phyloP scores from a whole-genome alignment of 257 asterid genomes.

The Agastache rugosa region DNA sequence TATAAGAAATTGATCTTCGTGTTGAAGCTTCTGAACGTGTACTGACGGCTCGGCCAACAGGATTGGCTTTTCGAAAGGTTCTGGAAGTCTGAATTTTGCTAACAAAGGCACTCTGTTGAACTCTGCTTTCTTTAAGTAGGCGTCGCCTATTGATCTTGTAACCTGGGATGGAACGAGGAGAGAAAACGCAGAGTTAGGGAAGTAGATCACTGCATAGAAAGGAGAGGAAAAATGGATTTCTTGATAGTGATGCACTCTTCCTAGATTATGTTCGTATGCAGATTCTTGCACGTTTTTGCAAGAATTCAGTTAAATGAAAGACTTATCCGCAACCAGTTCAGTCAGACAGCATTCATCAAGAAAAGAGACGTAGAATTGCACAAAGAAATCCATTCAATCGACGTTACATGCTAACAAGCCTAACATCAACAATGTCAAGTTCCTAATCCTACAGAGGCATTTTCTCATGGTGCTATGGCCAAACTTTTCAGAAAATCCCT shows the following conservation, averaged over 20 bases:
- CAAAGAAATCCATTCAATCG: background rate
- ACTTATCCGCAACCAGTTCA: no score
- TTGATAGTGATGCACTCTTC: background rate
- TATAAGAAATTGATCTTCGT: constrained; percentile 76
- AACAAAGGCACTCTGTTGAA: constrained; percentile 68
- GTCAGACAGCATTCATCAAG: background rate
- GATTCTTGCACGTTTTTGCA: background rate
- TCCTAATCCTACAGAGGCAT: no score
- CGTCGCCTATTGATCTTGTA: constrained; percentile 86
- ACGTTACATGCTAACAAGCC: no score
- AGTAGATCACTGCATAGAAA: background rate
- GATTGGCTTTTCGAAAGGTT: constrained; percentile 70
- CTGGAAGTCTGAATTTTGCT: constrained; percentile 68
- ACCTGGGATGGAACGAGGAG: constrained; percentile 47
- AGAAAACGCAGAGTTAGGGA: background rate
- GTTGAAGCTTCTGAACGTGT: constrained; percentile 56
- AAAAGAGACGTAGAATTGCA: background rate
- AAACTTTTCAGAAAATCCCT: no score
- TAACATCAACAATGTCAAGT: no score
- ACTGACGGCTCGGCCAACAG: constrained; percentile 78
- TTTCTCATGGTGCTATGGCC: no score
- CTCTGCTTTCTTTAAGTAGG: constrained; percentile 74
- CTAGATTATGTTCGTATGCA: background rate
- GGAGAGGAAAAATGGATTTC: background rate
- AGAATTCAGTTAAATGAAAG: background rate